Evolutionary conservation across 1,284 basidiomycete genomes (phyloP), one percentile per base, ranked within the genome.

Genomic region (Boletus smithii): DNA sequence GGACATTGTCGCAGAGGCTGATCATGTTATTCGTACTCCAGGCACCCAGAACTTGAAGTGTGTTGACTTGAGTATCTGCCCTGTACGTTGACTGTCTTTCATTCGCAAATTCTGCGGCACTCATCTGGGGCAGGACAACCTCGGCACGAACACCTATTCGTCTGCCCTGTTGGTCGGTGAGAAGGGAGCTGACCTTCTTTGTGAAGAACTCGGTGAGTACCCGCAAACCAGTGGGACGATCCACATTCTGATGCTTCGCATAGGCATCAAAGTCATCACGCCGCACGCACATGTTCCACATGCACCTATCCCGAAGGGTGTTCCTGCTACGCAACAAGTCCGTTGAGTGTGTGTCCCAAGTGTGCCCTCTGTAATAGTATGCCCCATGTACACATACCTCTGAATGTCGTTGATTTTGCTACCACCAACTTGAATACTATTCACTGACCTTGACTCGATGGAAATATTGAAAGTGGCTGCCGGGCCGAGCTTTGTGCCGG

Each of bases 221-320:
- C 17, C 6, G 22, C 45, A 5, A 45, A 20, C 10, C 36, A 23
- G 27, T 22, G 30, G 31, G 32, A 24, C 4, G 17, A 17, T 14
- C 33, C 16, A 13, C 11, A 22, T 17, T 34, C 29, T 48, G 22
- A 60, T n/a, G 31, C 22, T 16, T 8, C 22, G 2, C 36, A 18
- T 51, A 82, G 80, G 81, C 51, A 69, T 84, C 62, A 81, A 83
- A 66, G 66, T 82, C 63, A 78, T 64, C 67, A 56, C 70, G 16
- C 83, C 83, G 20, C 81, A 85, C 52, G 83, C 83, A 0, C 81
- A 79, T 8, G 81, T 84, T 37, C 83, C 82, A n/a, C 82, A 85
- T 59, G 80, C 83, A 0, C 82, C 83, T 4, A 51, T 79, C 51
- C 81, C 81, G 8, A 70, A 68, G 49, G 82, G 83, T 48, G 66